A percentile compares a stretch with the other conserved stretches of the same genome.
These are phyloP conservation scores for Trichoderma sp. DNA, from an alignment of 2,329 filamentous ascomycete species.

Conservation along the genomic window DNA sequence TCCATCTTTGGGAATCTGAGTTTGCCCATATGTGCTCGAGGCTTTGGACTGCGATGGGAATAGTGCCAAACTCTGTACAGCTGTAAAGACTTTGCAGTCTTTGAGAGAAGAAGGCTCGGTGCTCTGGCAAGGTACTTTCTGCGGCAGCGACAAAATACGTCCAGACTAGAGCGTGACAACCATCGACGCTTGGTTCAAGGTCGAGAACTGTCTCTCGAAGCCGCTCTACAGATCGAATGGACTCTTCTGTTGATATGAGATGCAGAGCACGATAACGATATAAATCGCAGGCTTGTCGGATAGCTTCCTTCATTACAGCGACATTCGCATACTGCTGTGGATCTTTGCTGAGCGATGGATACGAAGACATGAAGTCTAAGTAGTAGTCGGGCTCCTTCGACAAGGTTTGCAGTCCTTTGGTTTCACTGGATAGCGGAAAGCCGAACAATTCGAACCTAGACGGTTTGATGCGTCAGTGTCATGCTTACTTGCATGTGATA, in stretches of 20 bases:
- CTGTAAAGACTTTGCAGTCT: conserved; percentile 12
- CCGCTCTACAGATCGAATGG: conserved; percentile 3
- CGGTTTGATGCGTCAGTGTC: neutral
- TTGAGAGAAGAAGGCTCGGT: conserved; percentile 7
- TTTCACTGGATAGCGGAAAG: conserved; percentile 7
- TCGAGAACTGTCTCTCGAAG: conserved; percentile 9
- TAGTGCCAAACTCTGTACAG: conserved; percentile 13
- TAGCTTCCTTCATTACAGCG: conserved; percentile 10
- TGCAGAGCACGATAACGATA: conserved; percentile 14
- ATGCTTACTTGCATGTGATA: neutral
- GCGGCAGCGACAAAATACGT: conserved; percentile 13
- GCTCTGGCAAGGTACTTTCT: neutral
- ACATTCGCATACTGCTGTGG: conserved; percentile 9
- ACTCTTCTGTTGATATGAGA: neutral
- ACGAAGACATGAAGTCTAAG: conserved; percentile 10
- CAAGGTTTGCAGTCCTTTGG: conserved; percentile 7
- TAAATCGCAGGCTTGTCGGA: conserved; percentile 5
- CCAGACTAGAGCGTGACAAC: conserved; percentile 11
- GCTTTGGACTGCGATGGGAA: conserved; percentile 10
- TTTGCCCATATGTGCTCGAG: conserved; percentile 13
- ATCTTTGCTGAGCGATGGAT: neutral
- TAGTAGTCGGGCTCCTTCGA: conserved; percentile 12
- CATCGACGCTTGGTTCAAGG: conserved; percentile 5
- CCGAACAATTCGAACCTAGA: conserved; percentile 13
- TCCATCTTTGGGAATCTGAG: conserved; percentile 9